Percentiles rank a stretch among this genome's conserved stretches.
These are phyloP conservation scores for Imleria badia DNA, from an alignment of 768 basidiomycete species.

Conservation along the genomic window DNA sequence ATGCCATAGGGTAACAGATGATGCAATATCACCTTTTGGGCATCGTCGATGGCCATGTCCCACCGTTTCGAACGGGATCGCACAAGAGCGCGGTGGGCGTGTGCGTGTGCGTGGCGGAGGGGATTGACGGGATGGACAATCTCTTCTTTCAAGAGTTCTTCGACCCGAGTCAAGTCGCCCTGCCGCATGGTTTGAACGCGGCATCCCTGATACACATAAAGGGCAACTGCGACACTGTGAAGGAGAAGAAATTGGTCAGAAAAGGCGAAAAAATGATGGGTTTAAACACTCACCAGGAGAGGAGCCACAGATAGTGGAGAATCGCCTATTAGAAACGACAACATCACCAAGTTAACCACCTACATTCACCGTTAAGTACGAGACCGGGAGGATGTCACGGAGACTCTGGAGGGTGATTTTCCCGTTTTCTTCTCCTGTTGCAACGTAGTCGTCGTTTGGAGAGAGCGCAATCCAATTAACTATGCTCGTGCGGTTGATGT, in stretches of 20 bases:
- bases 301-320: no score
- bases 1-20: no score
- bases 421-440: background rate
- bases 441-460: background rate
- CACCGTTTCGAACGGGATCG: background rate
- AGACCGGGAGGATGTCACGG: background rate
- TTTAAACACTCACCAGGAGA: background rate
- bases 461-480: background rate
- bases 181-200: background rate
- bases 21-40: background rate
- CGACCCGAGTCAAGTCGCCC: background rate
- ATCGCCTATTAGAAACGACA: no score
- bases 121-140: background rate
- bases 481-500: background rate
- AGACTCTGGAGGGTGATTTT: background rate
- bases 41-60: slow-evolving; percentile 3
- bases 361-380: background rate
- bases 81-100: background rate
- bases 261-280: accelerated
- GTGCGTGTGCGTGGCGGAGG: background rate
- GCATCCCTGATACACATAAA: background rate
- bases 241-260: background rate
- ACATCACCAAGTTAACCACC: background rate
- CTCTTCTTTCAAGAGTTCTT: background rate
- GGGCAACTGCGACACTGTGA: background rate